Evolutionary conservation across 306 rosid genomes (phyloP), one percentile per base, ranked within the genome.

Genomic region (Sicyos edulis): DNA sequence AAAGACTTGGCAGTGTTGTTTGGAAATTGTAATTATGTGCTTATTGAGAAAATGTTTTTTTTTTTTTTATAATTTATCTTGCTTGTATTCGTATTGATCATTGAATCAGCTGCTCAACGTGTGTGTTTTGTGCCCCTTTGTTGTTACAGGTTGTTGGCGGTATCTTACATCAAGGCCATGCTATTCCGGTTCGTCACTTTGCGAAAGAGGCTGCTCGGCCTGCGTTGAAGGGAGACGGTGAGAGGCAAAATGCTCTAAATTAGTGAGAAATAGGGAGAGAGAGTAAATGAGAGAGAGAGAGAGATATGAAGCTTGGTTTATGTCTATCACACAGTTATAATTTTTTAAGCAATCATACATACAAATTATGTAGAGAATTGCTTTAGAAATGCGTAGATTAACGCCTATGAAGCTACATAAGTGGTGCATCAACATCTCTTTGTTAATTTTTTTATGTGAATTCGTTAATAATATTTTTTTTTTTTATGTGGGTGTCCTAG

Each of bases 181-280:
- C 84, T 45, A 64, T 89, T 85, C 92, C 88, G 5, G 89, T 86
- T 60, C 97, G 99, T 65, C 77, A 70, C 84, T 93, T 82, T 73
- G 96, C 97, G 57, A 80, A 90, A 77, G 92, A 76, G 79, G 79
- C 98, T 53, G 76, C 71, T 51, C 92, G 84, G 61, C 84, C 89
- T 21, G 65, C 83, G 29, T 88, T 93, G 4, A 87, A 91, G 89
- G 99, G 99, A 80, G 99, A 91, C 74, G 78, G 99, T 93, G 81
- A 86, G 81, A 86, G 96, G 77, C 54, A 49, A 49, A 37, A 22
- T 10, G 26, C 12, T 5, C 62, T 70, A 29, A 51, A 12, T 44
- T 58, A n/a, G 70, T 16, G 50, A 62, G 37, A 32, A 16, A 63
- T 10, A 0, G 61, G 4, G 37, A 32, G 37, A 32, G 37, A 32